Percentiles rank a stretch among this genome's conserved stretches.
These are phyloP conservation scores for Suaeda aralocaspica DNA, from an alignment of 148 eudicot species.

Conservation along the genomic window DNA sequence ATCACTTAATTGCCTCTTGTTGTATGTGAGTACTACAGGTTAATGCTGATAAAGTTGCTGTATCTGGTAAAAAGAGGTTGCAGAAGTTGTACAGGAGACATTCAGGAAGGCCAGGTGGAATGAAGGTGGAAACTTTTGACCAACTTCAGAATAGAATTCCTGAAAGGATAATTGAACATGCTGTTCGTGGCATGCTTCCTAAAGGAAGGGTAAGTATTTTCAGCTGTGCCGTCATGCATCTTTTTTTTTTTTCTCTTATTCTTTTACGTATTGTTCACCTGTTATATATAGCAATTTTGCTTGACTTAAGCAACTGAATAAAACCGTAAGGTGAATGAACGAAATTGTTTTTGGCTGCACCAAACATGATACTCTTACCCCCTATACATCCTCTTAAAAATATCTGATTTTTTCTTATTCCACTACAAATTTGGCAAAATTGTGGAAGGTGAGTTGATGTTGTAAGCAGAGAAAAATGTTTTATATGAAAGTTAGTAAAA, in stretches of 20 bases:
- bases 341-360: too few species aligned
- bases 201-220: conserved; percentile 76
- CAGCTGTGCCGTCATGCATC: not conserved
- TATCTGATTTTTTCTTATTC: too few species aligned
- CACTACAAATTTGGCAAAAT: too few species aligned
- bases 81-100: conserved; percentile 94
- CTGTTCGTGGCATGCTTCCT: conserved; percentile 99
- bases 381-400: too few species aligned
- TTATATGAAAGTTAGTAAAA: too few species aligned
- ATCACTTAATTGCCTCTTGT: conserved; percentile 7
- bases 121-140: conserved; percentile 96
- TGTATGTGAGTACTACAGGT: conserved; percentile 41
- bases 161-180: conserved; percentile 94
- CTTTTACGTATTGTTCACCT: too few species aligned
- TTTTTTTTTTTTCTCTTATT: not conserved
- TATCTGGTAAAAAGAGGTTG: conserved; percentile 81
- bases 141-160: conserved; percentile 97
- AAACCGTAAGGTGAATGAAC: too few species aligned
- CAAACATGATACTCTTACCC: too few species aligned
- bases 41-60: conserved; percentile 92
- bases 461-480: too few species aligned
- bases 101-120: conserved; percentile 98
- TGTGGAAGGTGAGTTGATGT: too few species aligned
- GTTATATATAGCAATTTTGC: too few species aligned
- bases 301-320: too few species aligned